Evolutionary conservation across 495 filamentous ascomycete genomes (phyloP).

Genomic region (Hypoxylon cercidicola): DNA sequence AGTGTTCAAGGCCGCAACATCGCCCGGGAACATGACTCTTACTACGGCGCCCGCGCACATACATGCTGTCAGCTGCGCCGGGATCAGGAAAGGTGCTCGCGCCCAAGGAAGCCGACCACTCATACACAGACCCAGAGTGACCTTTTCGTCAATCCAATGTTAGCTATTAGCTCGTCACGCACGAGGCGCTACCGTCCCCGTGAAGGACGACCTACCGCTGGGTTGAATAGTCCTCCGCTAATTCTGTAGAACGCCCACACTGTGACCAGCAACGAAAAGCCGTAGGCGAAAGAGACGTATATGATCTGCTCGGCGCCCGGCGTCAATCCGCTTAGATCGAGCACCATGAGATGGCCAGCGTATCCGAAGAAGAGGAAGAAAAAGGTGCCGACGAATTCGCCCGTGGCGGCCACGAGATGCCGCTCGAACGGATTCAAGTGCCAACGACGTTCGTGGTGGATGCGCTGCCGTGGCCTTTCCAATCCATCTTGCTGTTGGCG

Average conservation of each 20-base stretch:
- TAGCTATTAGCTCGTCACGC: background rate
- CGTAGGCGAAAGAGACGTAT: conserved; percentile 54
- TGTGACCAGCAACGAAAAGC: conserved; percentile 72
- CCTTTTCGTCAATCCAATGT: conserved; percentile 29
- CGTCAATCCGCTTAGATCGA: conserved; percentile 40
- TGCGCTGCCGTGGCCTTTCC: background rate
- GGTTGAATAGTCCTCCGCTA: conserved; percentile 73
- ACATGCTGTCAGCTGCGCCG: conserved; percentile 63
- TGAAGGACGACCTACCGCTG: conserved; percentile 57
- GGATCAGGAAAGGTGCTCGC: conserved; percentile 59
- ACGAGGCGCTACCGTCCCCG: background rate
- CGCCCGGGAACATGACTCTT: conserved; percentile 61
- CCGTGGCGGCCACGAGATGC: conserved; percentile 50
- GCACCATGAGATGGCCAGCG: conserved; percentile 49
- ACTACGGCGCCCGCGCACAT: conserved; percentile 66
- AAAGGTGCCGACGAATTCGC: conserved; percentile 62
- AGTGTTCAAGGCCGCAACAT: conserved; percentile 61
- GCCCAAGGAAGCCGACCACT: conserved; percentile 59
- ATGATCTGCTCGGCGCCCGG: conserved; percentile 30
- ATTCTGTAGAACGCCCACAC: conserved; percentile 76
- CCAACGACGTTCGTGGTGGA: background rate
- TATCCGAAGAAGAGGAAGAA: conserved; percentile 65
- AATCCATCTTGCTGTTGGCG: background rate
- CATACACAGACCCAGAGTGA: conserved; percentile 62
- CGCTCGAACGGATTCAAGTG: conserved; percentile 34